Evolutionary conservation across 2,329 filamentous ascomycete species (phyloP).

Genomic region (Neocucurbitaria cava): DNA sequence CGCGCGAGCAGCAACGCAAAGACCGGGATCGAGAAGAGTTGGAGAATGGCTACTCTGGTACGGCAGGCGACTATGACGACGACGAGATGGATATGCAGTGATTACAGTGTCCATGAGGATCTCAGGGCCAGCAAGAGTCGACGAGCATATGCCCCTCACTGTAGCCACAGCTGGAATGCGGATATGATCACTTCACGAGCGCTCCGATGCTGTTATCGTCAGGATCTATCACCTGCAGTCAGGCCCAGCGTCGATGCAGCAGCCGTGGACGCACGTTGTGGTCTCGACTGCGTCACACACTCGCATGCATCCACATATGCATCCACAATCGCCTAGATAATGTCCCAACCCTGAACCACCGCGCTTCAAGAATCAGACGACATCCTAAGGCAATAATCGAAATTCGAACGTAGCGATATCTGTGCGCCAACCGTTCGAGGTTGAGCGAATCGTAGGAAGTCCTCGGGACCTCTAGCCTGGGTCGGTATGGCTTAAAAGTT

Average conservation of each 20-base stretch:
- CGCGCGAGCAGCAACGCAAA: constrained; percentile 76
- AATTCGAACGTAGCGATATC: no score
- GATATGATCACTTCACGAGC: not conserved
- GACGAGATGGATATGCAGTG: constrained; percentile 50
- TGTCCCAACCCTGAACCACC: not conserved
- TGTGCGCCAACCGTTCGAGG: not conserved
- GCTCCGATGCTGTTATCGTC: not conserved
- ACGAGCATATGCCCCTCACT: not conserved
- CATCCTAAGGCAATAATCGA: not conserved
- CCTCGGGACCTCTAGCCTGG: not conserved
- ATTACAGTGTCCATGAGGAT: not conserved
- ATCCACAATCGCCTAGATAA: not conserved
- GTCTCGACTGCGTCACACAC: not conserved
- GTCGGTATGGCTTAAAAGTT: not conserved
- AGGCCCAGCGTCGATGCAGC: not conserved
- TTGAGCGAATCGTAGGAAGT: not conserved
- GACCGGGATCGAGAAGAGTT: constrained; percentile 77
- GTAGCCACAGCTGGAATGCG: not conserved
- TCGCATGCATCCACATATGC: not conserved
- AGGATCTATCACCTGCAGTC: not conserved
- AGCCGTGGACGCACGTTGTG: not conserved
- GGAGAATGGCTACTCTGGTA: constrained; percentile 60
- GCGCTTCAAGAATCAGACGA: not conserved
- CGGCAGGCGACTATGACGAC: constrained; percentile 69
- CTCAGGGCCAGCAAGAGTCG: not conserved